Conservation (phyloP, 257 asterid species). For the Ilex aquifolium region DNA sequence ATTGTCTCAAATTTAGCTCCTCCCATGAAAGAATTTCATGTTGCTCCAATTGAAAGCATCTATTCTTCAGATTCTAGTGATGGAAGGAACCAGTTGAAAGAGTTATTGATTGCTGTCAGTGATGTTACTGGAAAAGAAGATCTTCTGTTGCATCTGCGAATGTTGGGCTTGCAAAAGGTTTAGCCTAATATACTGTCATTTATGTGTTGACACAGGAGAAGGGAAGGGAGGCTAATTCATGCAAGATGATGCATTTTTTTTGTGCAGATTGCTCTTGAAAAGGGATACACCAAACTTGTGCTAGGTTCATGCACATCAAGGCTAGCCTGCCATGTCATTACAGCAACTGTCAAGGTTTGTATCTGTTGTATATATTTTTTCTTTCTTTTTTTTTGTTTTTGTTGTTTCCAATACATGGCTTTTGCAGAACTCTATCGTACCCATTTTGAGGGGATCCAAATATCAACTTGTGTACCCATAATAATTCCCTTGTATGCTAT, state of each 20-base stretch:
- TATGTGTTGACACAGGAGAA: constrained; percentile 9
- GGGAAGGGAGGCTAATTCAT: neutral
- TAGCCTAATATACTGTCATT: constrained; percentile 9
- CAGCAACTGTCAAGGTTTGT: constrained; percentile 89
- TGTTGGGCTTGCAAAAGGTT: constrained; percentile 77
- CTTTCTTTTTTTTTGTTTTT: neutral
- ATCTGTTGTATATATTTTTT: too few relatives aligned
- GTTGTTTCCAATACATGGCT: too few relatives aligned
- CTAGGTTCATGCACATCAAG: constrained; percentile 71
- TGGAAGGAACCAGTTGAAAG: constrained; percentile 45
- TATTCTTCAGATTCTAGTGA: constrained; percentile 37
- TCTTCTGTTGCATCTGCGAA: constrained; percentile 47
- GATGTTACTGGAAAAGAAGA: constrained; percentile 85
- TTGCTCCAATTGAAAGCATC: constrained; percentile 51
- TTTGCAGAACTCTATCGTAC: too few relatives aligned
- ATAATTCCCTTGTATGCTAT: too few relatives aligned
- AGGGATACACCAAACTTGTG: constrained; percentile 80
- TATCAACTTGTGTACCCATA: too few relatives aligned
- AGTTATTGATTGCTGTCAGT: constrained; percentile 35
- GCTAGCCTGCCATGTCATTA: constrained; percentile 90
- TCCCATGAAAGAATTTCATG: constrained; percentile 50
- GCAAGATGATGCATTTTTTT: constrained; percentile 6
- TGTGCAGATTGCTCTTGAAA: constrained; percentile 65
- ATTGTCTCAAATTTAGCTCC: constrained; percentile 57
- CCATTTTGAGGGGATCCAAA: too few relatives aligned